Percentiles rank a stretch among this genome's conserved stretches.
Conservation (phyloP, 1,284 basidiomycete species). For the Ustilago esculenta region DNA sequence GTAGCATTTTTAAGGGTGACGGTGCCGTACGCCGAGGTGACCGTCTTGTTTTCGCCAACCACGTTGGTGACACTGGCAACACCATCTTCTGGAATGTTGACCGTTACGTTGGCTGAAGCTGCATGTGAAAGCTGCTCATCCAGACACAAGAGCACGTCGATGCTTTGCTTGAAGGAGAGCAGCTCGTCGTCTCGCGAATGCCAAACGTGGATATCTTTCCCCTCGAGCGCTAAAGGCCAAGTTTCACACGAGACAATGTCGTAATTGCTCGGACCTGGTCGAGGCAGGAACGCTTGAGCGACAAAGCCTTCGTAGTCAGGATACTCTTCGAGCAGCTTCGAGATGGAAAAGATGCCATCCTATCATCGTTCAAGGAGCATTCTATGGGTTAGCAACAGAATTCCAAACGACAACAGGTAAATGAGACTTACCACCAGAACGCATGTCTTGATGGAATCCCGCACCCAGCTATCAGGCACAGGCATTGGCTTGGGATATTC, state of each 20-base stretch:
- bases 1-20: slow-evolving; percentile 9
- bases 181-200: slow-evolving; percentile 41
- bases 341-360: slow-evolving; percentile 40
- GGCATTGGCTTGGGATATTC: slow-evolving; percentile 24
- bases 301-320: slow-evolving; percentile 44
- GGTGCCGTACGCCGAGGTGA: slow-evolving; percentile 12
- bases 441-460: slow-evolving; percentile 21
- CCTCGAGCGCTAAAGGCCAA: slow-evolving; percentile 22
- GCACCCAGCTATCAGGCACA: neutral
- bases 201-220: slow-evolving; percentile 33
- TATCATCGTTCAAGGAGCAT: too few species aligned
- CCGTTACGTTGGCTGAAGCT: neutral
- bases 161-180: slow-evolving; percentile 39
- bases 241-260: slow-evolving; percentile 27
- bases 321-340: slow-evolving; percentile 31
- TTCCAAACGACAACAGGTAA: too few species aligned
- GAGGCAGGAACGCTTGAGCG: slow-evolving; percentile 39
- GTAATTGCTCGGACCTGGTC: slow-evolving; percentile 30
- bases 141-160: slow-evolving; percentile 25
- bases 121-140: slow-evolving; percentile 5
- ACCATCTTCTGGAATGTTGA: slow-evolving; percentile 26
- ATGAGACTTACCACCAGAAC: slow-evolving; percentile 40
- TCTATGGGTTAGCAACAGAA: too few species aligned
- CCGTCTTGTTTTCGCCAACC: slow-evolving; percentile 20
- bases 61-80: slow-evolving; percentile 20